Evolutionary conservation across 768 basidiomycete species (phyloP).

Genomic region (Lentinula boryana): DNA sequence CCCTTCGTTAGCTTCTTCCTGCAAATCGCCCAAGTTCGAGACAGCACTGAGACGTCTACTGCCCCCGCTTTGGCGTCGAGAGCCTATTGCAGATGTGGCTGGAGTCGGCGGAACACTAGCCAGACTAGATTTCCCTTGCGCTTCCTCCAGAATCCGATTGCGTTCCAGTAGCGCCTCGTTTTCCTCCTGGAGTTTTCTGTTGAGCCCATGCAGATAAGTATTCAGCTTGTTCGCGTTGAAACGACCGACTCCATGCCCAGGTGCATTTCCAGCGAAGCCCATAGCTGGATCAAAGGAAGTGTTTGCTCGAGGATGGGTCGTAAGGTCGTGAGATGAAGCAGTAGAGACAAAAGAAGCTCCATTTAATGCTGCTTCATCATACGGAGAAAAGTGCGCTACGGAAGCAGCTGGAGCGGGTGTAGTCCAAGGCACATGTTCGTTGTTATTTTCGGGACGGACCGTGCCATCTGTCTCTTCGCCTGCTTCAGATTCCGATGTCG

Average conservation of each 20-base stretch:
- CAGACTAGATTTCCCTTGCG: slow-evolving; percentile 22
- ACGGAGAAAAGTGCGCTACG: slow-evolving; percentile 26
- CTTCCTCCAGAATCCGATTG: slow-evolving; percentile 49
- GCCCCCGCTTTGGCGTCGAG: slow-evolving; percentile 29
- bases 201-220: slow-evolving; percentile 79
- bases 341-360: slow-evolving; percentile 73
- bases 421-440: slow-evolving; percentile 15
- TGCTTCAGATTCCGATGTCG: slow-evolving; percentile 30
- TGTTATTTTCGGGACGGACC: slow-evolving; percentile 16
- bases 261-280: slow-evolving; percentile 60
- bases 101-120: slow-evolving; percentile 19
- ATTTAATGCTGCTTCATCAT: slow-evolving; percentile 42
- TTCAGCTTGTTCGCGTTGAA: slow-evolving; percentile 88
- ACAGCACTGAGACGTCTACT: slow-evolving; percentile 47
- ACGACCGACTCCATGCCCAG: slow-evolving; percentile 61
- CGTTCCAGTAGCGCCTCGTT: slow-evolving; percentile 61
- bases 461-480: slow-evolving; percentile 13
- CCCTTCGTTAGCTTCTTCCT: slow-evolving; percentile 60
- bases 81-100: slow-evolving; percentile 20
- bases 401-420: slow-evolving; percentile 26
- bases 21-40: slow-evolving; percentile 52
- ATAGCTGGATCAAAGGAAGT: slow-evolving; percentile 85
- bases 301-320: slow-evolving; percentile 73
- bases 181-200: slow-evolving; percentile 79
- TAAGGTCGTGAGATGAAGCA: slow-evolving; percentile 84